These are phyloP conservation scores for Ramaria sp. DNA, from an alignment of 768 basidiomycete genomes.

Conservation along the genomic window DNA sequence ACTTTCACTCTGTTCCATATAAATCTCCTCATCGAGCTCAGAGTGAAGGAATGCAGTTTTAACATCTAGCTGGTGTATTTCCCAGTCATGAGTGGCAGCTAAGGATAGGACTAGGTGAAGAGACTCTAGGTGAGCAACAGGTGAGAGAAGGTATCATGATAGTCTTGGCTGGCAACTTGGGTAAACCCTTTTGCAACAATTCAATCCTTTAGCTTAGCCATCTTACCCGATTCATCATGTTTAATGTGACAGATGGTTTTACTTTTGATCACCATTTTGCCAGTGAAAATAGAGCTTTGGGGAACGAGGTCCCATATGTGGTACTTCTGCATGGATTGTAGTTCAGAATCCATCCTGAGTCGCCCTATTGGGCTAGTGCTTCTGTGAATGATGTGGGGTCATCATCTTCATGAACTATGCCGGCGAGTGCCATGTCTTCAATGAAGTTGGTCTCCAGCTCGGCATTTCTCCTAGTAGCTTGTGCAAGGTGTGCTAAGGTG, in stretches of 20 bases:
- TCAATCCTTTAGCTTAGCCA: no score
- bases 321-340: no score
- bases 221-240: no score
- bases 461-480: not conserved
- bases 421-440: conserved; percentile 10
- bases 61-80: conserved; percentile 12
- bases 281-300: conserved; percentile 1
- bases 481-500: not conserved
- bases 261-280: conserved; percentile 15
- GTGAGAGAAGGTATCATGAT: no score
- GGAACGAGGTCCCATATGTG: no score
- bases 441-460: conserved; percentile 3
- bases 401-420: conserved; percentile 13
- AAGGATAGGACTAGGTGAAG: conserved; percentile 1
- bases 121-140: conserved; percentile 1
- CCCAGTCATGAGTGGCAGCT: no score
- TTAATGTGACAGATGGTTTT: conserved; percentile 10
- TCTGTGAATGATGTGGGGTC: conserved; percentile 12
- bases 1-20: not conserved
- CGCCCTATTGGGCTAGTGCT: conserved; percentile 15
- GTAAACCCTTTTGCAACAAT: no score
- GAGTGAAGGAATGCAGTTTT: conserved; percentile 18
- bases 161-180: no score
- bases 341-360: no score
- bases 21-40: conserved; percentile 9